These are phyloP conservation scores for Chrysanthemum makinoi DNA, from an alignment of 129 eudicot species.

Conservation along the genomic window DNA sequence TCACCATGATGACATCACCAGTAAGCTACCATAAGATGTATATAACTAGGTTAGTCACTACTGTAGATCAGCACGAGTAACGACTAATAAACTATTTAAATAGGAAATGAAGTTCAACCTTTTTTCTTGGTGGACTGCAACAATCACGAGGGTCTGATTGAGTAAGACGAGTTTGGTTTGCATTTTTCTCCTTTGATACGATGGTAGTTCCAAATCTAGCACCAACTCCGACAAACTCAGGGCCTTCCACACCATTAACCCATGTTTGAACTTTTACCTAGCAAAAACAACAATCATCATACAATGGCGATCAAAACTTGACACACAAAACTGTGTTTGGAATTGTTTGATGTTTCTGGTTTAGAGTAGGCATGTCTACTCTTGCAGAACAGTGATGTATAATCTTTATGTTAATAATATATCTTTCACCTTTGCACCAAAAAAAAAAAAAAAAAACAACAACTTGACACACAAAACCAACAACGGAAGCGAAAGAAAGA, in stretches of 20 bases:
- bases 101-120: constrained; percentile 36
- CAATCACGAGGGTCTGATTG: constrained; percentile 84
- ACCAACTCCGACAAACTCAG: constrained; percentile 83
- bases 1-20: constrained; percentile 81
- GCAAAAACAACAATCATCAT: constrained; percentile 16
- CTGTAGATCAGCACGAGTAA: too few relatives aligned
- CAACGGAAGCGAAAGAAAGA: too few relatives aligned
- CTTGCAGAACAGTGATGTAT: too few relatives aligned
- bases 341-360: too few relatives aligned
- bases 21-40: constrained; percentile 49
- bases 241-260: constrained; percentile 64
- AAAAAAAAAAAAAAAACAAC: too few relatives aligned
- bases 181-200: constrained; percentile 82
- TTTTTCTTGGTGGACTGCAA: constrained; percentile 63
- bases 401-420: too few relatives aligned
- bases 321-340: too few relatives aligned
- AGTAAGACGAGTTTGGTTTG: constrained; percentile 54
- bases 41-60: constrained; percentile 6
- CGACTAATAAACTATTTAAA: neutral
- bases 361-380: too few relatives aligned
- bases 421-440: too few relatives aligned
- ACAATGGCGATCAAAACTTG: neutral
- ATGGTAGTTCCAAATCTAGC: constrained; percentile 86
- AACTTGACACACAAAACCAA: too few relatives aligned
- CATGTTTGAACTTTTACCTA: constrained; percentile 93